Base-by-base conservation (phyloP, 192 early-diverging fungal species). In the Coemansia sp. region DNA sequence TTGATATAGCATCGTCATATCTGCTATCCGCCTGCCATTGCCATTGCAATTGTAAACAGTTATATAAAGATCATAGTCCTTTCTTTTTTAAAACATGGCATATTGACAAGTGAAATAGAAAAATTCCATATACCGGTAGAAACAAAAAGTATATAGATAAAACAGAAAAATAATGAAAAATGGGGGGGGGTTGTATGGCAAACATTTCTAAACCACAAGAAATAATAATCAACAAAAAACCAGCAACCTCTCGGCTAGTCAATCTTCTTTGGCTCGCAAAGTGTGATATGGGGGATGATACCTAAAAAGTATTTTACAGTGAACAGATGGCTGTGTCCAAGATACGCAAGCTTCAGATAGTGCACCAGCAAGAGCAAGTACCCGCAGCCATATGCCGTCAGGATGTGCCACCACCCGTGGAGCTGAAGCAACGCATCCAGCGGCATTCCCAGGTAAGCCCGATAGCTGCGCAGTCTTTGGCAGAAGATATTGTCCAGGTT, bases 401-500 rank as follows among this genome's bases (percentile, higher is more conserved):
- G 70, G 60, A 90, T 84, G 67, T 90, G 89, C 89, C 89, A 90
- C 71, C 85, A 87, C 6, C 85, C 88, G 72, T 90, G 89, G 37
- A 88, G 81, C 76, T 88, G 83, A 40, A 85, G 77, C 11, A 90
- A 65, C 61, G 85, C 71, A 16, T 81, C 74, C 37, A 89, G 49
- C 16, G 77, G 76, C 22, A 73, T 78, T 1, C 84, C 85, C 40
- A 93, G 65, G 48, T 60, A 62, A 10, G 44, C 61, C 20, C 90
- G 70, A 43, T 77, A 43, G 13, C 61, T 64, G 39, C 88, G 84
- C 50, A 95, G 76, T 10, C 73, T 41, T 32, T 69, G 60, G 71
- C 93, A 95, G 42, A 81, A 85, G n/a, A 81, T 71, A 72, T 94
- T 94, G 79, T 95, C 93, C 12, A 91, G 68, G 66, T 91, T 90